Conservation (phyloP, 176 grass and related monocot genomes). For the Metroxylon sagu region DNA sequence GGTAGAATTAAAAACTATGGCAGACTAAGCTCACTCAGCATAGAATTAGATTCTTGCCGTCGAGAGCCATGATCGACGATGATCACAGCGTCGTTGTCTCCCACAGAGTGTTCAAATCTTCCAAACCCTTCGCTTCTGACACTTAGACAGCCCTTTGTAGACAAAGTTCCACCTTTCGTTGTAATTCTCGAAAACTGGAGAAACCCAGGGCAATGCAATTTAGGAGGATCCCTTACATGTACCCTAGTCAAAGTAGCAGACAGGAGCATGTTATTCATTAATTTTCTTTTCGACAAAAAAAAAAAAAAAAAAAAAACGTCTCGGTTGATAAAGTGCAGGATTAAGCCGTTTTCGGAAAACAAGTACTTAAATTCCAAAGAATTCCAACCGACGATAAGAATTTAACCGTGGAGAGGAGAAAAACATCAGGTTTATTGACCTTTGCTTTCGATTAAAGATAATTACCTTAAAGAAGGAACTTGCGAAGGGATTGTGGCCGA, state of each 20-base stretch:
- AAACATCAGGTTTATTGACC: no score
- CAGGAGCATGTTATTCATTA: no score
- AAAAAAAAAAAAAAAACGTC: no score
- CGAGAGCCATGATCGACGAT: conserved; percentile 95
- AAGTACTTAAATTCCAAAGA: no score
- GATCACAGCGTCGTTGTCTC: conserved; percentile 60
- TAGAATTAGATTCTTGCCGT: conserved; percentile 74
- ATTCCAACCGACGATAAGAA: no score
- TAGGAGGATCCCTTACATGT: conserved; percentile 4
- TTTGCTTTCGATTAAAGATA: no score
- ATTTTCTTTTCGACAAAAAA: no score
- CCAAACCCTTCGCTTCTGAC: neutral
- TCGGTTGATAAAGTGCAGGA: no score
- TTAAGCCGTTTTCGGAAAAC: no score
- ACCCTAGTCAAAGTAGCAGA: neutral
- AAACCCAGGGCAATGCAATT: conserved; percentile 6
- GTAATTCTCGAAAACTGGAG: conserved; percentile 22
- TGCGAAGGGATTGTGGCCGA: no score
- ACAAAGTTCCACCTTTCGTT: conserved; percentile 11
- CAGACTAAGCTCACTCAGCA: conserved; percentile 56
- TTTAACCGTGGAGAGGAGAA: no score
- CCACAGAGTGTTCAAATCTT: conserved; percentile 20
- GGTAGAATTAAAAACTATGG: neutral
- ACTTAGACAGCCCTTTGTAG: conserved; percentile 24
- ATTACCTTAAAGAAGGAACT: no score